These are phyloP conservation scores for Suhomyces prunicola DNA, from an alignment of 805 yeast species.

Conservation along the genomic window DNA sequence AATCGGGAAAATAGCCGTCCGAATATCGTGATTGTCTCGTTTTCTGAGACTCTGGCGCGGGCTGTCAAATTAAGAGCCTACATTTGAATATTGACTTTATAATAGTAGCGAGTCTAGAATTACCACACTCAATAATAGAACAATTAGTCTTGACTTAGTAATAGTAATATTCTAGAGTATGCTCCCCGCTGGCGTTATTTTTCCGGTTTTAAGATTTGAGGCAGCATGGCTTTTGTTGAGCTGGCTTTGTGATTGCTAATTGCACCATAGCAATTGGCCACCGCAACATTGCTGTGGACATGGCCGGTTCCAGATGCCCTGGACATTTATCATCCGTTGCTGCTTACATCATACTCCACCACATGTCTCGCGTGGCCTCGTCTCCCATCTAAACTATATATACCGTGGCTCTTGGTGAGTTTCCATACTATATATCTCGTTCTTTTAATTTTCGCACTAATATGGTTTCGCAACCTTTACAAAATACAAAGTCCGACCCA, in stretches of 20 bases:
- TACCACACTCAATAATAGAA: no score
- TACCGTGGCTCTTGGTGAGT: no score
- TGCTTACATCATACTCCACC: not conserved
- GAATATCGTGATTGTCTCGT: not conserved
- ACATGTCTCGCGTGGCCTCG: not conserved
- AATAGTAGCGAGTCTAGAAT: no score
- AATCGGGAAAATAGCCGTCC: not conserved
- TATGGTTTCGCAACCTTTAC: slow-evolving; percentile 4
- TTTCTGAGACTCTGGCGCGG: no score
- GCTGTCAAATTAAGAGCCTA: no score
- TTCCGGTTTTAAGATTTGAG: not conserved
- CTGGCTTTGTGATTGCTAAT: slow-evolving; percentile 1
- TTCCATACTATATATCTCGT: not conserved
- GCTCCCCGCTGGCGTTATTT: not conserved
- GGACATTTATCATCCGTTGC: not conserved
- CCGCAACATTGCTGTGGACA: not conserved
- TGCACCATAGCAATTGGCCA: slow-evolving; percentile 1
- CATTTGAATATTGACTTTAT: no score
- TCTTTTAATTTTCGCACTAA: not conserved
- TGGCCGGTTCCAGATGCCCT: not conserved
- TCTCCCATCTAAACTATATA: not conserved
- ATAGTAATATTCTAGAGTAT: not conserved
- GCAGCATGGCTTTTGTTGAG: not conserved
- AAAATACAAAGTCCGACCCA: slow-evolving; percentile 7
- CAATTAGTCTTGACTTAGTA: not conserved